phyloP scores from a whole-genome alignment of 2,329 filamentous ascomycete genomes.

The Epichloe amarillans region DNA sequence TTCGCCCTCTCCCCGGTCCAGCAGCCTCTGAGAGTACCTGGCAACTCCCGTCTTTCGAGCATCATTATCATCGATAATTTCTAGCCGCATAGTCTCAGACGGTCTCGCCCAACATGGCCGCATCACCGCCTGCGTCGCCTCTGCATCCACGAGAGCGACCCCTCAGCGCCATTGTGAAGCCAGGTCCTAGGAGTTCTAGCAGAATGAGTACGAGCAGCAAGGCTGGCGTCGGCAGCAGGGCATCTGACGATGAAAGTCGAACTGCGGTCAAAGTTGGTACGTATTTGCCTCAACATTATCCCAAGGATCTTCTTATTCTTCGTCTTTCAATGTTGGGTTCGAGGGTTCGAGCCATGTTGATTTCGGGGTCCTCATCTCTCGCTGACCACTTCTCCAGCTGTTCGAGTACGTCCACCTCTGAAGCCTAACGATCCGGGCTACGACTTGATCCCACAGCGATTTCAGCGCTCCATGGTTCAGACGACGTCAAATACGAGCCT shows the following conservation, averaged over 20 bases:
- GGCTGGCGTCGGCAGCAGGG: constrained; percentile 61
- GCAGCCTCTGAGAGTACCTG: background rate
- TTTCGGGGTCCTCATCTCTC: background rate
- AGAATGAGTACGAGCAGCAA: constrained; percentile 77
- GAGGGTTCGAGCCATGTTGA: background rate
- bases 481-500: constrained; percentile 76
- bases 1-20: background rate
- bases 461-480: constrained; percentile 85
- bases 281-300: constrained; percentile 17
- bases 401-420: constrained; percentile 82
- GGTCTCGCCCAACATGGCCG: constrained; percentile 38
- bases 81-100: background rate
- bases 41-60: background rate
- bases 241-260: constrained; percentile 79
- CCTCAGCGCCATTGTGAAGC: constrained; percentile 67
- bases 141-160: constrained; percentile 49
- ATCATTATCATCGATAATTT: background rate
- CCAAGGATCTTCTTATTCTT: too few species aligned
- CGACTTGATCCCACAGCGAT: constrained; percentile 90
- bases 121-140: constrained; percentile 58
- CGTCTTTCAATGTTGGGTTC: background rate
- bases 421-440: constrained; percentile 76
- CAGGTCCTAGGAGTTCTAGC: constrained; percentile 62
- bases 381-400: constrained; percentile 40
- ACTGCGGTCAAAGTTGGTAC: constrained; percentile 93